Percentiles rank a stretch among this genome's conserved stretches.
These are phyloP conservation scores for Ascoidea asiatica DNA, from an alignment of 805 yeast genomes.

Conservation along the genomic window DNA sequence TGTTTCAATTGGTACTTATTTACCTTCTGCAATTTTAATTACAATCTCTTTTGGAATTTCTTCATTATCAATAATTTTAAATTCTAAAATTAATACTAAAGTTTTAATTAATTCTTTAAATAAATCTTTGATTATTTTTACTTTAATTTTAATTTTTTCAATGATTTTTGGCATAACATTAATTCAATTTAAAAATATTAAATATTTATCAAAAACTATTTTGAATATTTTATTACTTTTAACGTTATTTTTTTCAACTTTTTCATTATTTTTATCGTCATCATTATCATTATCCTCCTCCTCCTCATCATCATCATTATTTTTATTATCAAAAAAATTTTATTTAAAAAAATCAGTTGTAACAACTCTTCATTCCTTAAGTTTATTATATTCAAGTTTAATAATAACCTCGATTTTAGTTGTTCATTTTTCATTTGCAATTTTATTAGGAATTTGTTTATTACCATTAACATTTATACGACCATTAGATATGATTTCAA, in stretches of 20 bases:
- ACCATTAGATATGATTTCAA: constrained; percentile 1
- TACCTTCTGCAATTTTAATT: constrained; percentile 71
- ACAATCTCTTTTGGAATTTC: constrained; percentile 60
- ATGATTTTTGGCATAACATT: constrained; percentile 15
- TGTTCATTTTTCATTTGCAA: constrained; percentile 73
- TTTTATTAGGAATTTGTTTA: constrained; percentile 53
- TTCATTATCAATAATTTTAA: constrained; percentile 43
- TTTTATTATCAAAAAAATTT: no score
- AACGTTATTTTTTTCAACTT: no score
- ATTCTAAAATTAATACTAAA: constrained; percentile 22
- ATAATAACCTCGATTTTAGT: constrained; percentile 62
- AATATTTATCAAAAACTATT: no score
- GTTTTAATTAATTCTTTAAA: constrained; percentile 12
- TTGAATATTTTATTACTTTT: no score
- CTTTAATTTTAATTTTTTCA: constrained; percentile 13
- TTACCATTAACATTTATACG: constrained; percentile 58
- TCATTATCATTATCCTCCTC: background rate
- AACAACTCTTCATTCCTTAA: constrained; percentile 22
- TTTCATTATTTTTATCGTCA: background rate
- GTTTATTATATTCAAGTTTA: constrained; percentile 53
- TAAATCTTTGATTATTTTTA: constrained; percentile 18
- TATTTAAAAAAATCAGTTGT: background rate
- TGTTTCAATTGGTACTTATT: constrained; percentile 87
- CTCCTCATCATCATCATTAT: background rate
- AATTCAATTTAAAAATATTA: constrained; percentile 6